Evolutionary conservation across 345 rosid genomes (phyloP), one percentile per base, ranked within the genome.

Genomic region (Salix brachista): DNA sequence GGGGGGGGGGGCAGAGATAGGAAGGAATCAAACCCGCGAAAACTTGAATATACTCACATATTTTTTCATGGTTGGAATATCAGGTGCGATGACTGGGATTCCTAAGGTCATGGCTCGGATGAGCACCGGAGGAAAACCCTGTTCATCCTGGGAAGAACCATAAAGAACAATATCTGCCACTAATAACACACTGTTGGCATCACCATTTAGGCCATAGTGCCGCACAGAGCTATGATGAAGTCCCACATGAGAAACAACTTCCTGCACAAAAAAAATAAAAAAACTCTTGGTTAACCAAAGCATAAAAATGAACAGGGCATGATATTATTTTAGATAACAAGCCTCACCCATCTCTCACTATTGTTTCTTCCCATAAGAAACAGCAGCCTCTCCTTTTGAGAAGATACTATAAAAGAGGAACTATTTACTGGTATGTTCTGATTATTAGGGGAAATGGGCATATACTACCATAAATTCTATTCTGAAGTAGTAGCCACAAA

Each of bases 111-210:
- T 92, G 77, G 98, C 95, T 79, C 97, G 92, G 77, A 90, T 82
- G 78, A 96, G 80, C 65, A 96, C 72, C 58, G 97, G 85, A 72
- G 98, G 95, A 72, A 96, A 96, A 77, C 87, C 90, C 82, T 94
- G 98, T 78, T 94, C 98, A 84, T 91, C 97, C 82, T 91, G 98
- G 71, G 97, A 94, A 80, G 99, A 91, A 76, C 90, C 95, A 84
- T 94, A 94, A 67, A 96, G 84, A 83, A 96, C 89, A 86, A 94
- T 84, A 83, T 96, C 98, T 61, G 97, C 90, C 93, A 94, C 89
- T 75, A 88, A 73, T 71, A 96, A 79, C 76, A 91, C 84, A 69
- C 85, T 80, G 80, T 92, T 90, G 72, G 85, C 94, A 83, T 96
- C 92, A 71, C 84, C 88, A 83, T 88, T 83, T 82, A 92, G 75